Base-by-base conservation (phyloP, 2,329 filamentous ascomycete genomes). In the Bimuria novae-zelandiae region DNA sequence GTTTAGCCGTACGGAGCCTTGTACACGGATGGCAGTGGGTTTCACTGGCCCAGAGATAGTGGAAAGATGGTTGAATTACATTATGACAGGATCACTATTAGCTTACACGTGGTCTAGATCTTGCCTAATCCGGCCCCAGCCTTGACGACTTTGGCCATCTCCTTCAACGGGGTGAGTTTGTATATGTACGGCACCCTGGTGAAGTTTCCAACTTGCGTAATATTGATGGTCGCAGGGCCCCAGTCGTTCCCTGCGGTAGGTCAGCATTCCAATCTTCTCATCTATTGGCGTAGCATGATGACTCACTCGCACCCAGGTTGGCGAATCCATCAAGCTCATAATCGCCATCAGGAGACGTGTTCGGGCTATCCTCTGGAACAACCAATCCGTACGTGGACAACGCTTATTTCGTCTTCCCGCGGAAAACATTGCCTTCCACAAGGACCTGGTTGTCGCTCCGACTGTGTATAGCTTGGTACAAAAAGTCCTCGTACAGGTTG, bases 321-420 rank as follows among this genome's bases (percentile, higher is more conserved):
- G 79, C 80, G 61, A 74, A 84, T 0, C 81, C 81, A 57, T 83
- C 81, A 22, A 82, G 69, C 62, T 83, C 81, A 58, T 77, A 76
- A 42, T 84, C 82, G 1, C 81, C 81, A 10, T 80, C 80, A 1
- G 76, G 73, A 53, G 76, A 77, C 0, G 80, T 83, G 53, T 84
- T 84, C 0, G 81, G 81, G 37, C 77, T 80, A 54, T 83, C 81
- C 40, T 77, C 72, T 0, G 82, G 82, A n/a, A 84, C 79, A 1
- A 83, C 81, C 0, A 82, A 69, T 0, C 81, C 81, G 46, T 83
- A 82, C 0, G 81, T 82, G 58, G 76, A 80, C 21, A 83, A 63
- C 0, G 82, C 80, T 55, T 81, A 79, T 12, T 67, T 68, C 0
- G 80, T 81, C 2, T 78, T 78, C 5, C 69, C 69, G 2, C 54